These are phyloP conservation scores for Hypoxylon sp. DNA, from an alignment of 2,329 filamentous ascomycete species.

Conservation along the genomic window DNA sequence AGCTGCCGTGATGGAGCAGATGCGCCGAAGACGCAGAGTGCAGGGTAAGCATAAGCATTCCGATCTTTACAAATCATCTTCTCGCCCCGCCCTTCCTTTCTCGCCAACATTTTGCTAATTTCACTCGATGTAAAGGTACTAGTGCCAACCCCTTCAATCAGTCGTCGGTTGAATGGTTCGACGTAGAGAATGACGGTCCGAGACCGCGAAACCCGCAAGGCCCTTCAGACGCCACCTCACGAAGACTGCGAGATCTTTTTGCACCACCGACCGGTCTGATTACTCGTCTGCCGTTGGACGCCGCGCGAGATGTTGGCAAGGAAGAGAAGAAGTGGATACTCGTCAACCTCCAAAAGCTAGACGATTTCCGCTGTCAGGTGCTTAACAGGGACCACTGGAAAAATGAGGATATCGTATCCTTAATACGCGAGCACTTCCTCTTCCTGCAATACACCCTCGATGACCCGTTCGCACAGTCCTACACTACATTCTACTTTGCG, in stretches of 20 bases:
- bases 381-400: conserved; percentile 98
- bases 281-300: conserved; percentile 81
- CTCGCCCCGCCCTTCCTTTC: neutral
- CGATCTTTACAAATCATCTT: neutral
- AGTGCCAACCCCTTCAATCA: conserved; percentile 49
- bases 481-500: conserved; percentile 89
- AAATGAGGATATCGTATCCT: conserved; percentile 79
- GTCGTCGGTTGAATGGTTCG: conserved; percentile 50
- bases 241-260: conserved; percentile 89
- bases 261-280: conserved; percentile 93
- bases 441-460: conserved; percentile 95
- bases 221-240: conserved; percentile 74
- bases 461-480: conserved; percentile 80
- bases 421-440: conserved; percentile 91
- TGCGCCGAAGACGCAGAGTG: conserved; percentile 61
- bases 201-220: conserved; percentile 48
- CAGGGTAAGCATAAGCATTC: conserved; percentile 46
- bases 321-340: conserved; percentile 93
- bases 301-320: conserved; percentile 86
- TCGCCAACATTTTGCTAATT: conserved; percentile 18
- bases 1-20: conserved; percentile 72
- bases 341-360: conserved; percentile 93
- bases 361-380: conserved; percentile 93
- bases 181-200: conserved; percentile 43
- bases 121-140: conserved; percentile 17